A percentile compares a stretch with the other conserved stretches of the same genome.
These are phyloP conservation scores for Polygonum aviculare DNA, from an alignment of 148 eudicot genomes.

Conservation along the genomic window DNA sequence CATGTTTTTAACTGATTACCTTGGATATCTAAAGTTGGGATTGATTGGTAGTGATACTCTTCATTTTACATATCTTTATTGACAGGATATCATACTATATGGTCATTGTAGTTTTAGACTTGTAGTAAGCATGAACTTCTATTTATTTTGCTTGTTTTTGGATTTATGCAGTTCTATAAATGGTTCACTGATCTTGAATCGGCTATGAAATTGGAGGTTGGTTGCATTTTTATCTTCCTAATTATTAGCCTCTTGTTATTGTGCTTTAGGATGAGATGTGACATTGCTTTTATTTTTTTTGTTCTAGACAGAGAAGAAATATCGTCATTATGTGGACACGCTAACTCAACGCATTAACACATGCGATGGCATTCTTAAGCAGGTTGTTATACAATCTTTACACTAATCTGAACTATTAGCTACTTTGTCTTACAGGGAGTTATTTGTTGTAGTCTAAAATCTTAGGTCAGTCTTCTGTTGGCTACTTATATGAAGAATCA, in stretches of 20 bases:
- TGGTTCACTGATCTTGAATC: slow-evolving; percentile 98
- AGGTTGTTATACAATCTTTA: slow-evolving; percentile 32
- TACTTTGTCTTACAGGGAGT: not conserved
- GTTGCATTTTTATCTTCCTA: slow-evolving; percentile 17
- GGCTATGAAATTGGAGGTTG: slow-evolving; percentile 97
- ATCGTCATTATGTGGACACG: slow-evolving; percentile 80
- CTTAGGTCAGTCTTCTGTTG: not conserved
- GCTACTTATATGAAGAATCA: not conserved
- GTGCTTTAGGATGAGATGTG: not conserved
- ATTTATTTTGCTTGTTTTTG: slow-evolving; percentile 14
- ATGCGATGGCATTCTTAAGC: slow-evolving; percentile 79
- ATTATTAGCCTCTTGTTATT: not conserved
- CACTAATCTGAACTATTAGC: not conserved
- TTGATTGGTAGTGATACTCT: not conserved
- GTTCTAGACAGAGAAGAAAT: slow-evolving; percentile 92
- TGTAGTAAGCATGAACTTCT: not conserved
- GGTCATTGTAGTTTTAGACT: not conserved
- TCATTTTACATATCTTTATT: not conserved
- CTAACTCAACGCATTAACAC: slow-evolving; percentile 80
- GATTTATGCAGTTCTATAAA: slow-evolving; percentile 74
- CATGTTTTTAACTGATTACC: not conserved
- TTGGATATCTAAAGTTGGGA: not conserved
- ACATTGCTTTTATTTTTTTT: slow-evolving; percentile 19
- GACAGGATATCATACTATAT: not conserved
- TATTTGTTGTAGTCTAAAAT: not conserved